Evolutionary conservation across 108 stramenopile species (phyloP).

Genomic region (Fragilariopsis cylindrus): DNA sequence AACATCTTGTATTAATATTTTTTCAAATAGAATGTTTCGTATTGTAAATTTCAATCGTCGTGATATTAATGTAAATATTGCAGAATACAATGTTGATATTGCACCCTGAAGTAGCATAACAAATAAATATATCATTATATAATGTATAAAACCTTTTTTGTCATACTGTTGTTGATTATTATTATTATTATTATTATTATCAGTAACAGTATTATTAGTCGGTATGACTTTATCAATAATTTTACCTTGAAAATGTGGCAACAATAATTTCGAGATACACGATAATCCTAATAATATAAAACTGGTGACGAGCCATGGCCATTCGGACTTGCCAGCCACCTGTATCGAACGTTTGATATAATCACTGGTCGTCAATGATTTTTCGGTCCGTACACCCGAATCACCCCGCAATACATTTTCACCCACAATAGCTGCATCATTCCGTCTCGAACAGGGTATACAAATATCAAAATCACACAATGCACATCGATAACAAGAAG

Average conservation of each 20-base stretch:
- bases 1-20: slow-evolving; percentile 62
- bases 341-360: slow-evolving; percentile 45
- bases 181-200: background rate
- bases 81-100: slow-evolving; percentile 35
- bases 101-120: slow-evolving; percentile 43
- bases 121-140: slow-evolving; percentile 39
- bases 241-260: slow-evolving; percentile 52
- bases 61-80: slow-evolving; percentile 42
- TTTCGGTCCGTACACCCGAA: slow-evolving; percentile 43
- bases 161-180: slow-evolving; percentile 18
- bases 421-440: slow-evolving; percentile 42
- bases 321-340: slow-evolving; percentile 35
- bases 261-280: slow-evolving; percentile 28
- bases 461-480: slow-evolving; percentile 61
- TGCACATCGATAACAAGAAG: slow-evolving; percentile 49
- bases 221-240: slow-evolving; percentile 56
- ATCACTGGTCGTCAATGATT: slow-evolving; percentile 21
- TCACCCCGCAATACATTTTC: slow-evolving; percentile 51
- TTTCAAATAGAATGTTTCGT: slow-evolving; percentile 50
- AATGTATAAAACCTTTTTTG: slow-evolving; percentile 37
- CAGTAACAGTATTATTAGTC: slow-evolving; percentile 1
- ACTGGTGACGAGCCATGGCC: slow-evolving; percentile 30
- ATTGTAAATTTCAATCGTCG: slow-evolving; percentile 35
- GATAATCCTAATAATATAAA: slow-evolving; percentile 39
- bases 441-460: slow-evolving; percentile 34